phyloP scores from a whole-genome alignment of 371 early-diverging fungal genomes.

The Mortierella sp. region DNA sequence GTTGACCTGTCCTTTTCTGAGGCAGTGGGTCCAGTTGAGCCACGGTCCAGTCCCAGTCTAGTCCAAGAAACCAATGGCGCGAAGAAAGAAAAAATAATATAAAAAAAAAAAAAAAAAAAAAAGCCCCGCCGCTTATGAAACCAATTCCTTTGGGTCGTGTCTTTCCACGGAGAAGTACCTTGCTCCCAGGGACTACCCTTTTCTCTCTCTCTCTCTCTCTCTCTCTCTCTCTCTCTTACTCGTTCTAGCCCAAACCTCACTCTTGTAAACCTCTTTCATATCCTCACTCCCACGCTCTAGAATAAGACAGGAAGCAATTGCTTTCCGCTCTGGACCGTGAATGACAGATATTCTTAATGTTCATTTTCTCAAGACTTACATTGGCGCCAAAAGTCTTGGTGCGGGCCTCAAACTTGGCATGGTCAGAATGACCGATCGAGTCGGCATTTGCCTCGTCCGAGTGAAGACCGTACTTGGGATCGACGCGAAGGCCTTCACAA shows the following conservation, averaged over 20 bases:
- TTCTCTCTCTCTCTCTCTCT: neutral
- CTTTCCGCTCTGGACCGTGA: too few species aligned
- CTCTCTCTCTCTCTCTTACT: neutral
- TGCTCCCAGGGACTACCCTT: neutral
- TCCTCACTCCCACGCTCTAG: neutral
- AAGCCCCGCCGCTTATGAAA: slow-evolving; percentile 2
- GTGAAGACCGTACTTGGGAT: slow-evolving; percentile 70
- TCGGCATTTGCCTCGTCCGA: slow-evolving; percentile 65
- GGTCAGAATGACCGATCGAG: slow-evolving; percentile 32
- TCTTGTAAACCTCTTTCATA: too few species aligned
- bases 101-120: neutral
- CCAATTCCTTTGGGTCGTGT: neutral
- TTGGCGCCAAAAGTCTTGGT: slow-evolving; percentile 76
- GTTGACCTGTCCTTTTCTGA: too few species aligned
- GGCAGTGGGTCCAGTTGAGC: too few species aligned
- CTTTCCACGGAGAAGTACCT: neutral
- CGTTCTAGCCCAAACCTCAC: neutral
- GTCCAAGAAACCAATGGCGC: too few species aligned
- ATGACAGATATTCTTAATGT: too few species aligned
- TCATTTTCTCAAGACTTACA: slow-evolving; percentile 16
- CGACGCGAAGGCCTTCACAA: slow-evolving; percentile 67
- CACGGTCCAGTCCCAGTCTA: too few species aligned
- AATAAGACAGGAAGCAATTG: neutral
- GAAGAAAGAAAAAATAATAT: neutral
- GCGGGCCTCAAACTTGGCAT: slow-evolving; percentile 66